Evolutionary conservation across 140 eudicot species (phyloP).

Genomic region (Flaveria floridana): DNA sequence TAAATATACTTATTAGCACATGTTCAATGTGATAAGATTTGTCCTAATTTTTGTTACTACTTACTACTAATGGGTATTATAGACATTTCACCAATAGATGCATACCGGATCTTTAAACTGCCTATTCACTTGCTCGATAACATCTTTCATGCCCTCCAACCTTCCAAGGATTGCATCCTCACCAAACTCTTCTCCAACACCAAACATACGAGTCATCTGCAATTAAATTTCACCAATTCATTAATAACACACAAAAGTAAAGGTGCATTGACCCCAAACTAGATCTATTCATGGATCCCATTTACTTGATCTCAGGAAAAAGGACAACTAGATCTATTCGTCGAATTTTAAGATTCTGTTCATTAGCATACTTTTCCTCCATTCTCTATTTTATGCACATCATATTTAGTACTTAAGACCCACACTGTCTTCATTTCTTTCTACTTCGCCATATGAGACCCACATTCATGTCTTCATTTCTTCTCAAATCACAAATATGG

Average conservation of each 20-base stretch:
- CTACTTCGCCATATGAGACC: background rate
- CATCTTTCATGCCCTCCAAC: conserved; percentile 97
- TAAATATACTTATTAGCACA: too few species aligned
- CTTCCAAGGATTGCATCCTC: conserved; percentile 92
- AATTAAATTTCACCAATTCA: conserved; percentile 14
- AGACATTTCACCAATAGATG: conserved; percentile 19
- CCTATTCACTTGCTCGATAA: conserved; percentile 86
- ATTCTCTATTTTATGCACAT: background rate
- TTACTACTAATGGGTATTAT: background rate
- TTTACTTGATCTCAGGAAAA: background rate
- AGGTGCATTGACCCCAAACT: background rate
- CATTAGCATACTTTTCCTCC: background rate
- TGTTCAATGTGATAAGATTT: background rate
- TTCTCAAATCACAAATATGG: background rate
- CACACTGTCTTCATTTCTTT: background rate
- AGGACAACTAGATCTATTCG: background rate
- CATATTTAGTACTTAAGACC: background rate
- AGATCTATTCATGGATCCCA: background rate
- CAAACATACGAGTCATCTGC: conserved; percentile 94
- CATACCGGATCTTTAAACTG: conserved; percentile 96
- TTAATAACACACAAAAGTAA: conserved; percentile 6
- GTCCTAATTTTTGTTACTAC: background rate
- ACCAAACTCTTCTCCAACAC: conserved; percentile 83
- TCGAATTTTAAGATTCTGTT: background rate
- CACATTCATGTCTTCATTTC: background rate